Conservation (phyloP, 2,329 filamentous ascomycete species). For the Rugonectria rugulosa region DNA sequence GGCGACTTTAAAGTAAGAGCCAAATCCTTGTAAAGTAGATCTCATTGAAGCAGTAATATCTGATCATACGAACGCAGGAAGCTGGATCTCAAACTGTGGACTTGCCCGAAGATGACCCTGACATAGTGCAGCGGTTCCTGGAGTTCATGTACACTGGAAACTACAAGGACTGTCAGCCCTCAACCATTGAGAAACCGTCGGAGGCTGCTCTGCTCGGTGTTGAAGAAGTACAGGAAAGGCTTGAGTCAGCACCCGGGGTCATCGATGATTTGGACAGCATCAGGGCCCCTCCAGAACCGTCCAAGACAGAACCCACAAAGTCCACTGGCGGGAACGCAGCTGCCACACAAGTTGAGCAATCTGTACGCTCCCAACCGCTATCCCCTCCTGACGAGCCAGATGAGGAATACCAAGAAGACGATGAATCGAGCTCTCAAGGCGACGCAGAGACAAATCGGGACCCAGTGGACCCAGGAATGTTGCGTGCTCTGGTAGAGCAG, state of each 20-base stretch:
- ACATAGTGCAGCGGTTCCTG: conserved; percentile 36
- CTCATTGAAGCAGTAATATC: not conserved
- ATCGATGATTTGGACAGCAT: no score
- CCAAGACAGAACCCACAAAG: no score
- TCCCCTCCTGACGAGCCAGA: not conserved
- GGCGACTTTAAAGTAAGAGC: conserved; percentile 38
- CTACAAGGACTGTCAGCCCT: conserved; percentile 20
- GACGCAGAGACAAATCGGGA: no score
- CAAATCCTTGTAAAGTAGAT: not conserved
- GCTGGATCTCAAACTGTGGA: conserved; percentile 25
- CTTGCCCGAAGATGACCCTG: conserved; percentile 41
- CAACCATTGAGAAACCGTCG: not conserved
- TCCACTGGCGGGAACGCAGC: no score
- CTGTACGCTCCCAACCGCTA: no score
- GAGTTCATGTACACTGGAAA: conserved; percentile 41
- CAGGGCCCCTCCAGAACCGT: no score
- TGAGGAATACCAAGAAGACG: conserved; percentile 27
- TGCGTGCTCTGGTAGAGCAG: not conserved
- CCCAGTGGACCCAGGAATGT: not conserved
- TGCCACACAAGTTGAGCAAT: no score
- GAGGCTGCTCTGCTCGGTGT: not conserved
- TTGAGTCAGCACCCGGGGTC: conserved; percentile 11
- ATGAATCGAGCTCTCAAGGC: not conserved
- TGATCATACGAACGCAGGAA: no score
- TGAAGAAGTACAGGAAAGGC: conserved; percentile 15